Conservation (phyloP, 805 yeast species). For the Limtongia smithiae region DNA sequence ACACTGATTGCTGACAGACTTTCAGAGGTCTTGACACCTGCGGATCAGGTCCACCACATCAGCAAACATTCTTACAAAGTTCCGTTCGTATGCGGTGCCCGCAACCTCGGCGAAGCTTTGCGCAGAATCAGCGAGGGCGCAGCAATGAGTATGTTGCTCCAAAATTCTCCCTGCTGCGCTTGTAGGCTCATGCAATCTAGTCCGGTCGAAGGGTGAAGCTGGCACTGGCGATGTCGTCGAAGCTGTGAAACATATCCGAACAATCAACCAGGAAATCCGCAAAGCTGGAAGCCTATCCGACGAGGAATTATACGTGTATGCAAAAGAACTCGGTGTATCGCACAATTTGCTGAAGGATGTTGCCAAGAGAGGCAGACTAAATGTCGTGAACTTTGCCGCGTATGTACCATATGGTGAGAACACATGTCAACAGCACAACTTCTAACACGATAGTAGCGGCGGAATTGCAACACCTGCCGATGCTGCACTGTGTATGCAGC, state of each 20-base stretch:
- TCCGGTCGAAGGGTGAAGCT: conserved; percentile 84
- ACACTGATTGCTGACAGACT: background rate
- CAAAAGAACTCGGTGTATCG: conserved; percentile 59
- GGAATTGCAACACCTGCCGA: conserved; percentile 87
- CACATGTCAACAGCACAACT: background rate
- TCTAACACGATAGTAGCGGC: conserved; percentile 43
- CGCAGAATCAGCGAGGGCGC: conserved; percentile 80
- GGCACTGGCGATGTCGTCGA: conserved; percentile 85
- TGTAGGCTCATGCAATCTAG: conserved; percentile 1
- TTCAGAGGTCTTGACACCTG: conserved; percentile 72
- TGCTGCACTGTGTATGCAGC: conserved; percentile 78
- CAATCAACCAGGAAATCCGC: conserved; percentile 55
- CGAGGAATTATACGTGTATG: conserved; percentile 48
- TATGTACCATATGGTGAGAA: background rate
- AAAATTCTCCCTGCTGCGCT: background rate
- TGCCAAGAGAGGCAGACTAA: conserved; percentile 56
- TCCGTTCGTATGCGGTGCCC: conserved; percentile 83
- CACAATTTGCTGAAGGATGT: conserved; percentile 50
- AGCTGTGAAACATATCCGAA: conserved; percentile 70
- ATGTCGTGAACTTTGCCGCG: conserved; percentile 83
- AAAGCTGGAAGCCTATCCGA: conserved; percentile 44
- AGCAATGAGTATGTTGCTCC: conserved; percentile 51
- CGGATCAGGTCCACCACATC: conserved; percentile 66
- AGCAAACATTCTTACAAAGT: conserved; percentile 56
- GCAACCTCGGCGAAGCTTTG: conserved; percentile 75